Evolutionary conservation across 257 asterid species (phyloP), one percentile per base, ranked within the genome.

Genomic region (Rubia yunnanensis): DNA sequence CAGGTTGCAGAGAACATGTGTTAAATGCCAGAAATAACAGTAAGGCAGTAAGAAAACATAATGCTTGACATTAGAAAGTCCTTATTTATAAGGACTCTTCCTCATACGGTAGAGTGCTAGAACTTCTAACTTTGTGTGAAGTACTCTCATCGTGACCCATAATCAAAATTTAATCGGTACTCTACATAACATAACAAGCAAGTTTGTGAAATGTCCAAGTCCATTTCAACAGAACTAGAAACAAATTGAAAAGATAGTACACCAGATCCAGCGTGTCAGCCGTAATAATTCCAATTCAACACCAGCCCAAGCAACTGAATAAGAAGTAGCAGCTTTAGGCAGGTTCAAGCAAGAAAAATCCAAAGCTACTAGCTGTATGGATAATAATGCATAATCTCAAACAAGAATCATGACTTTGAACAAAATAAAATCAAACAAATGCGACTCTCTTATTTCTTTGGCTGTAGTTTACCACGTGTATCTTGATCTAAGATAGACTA

Each of bases 1-100:
- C 75, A 81, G 26, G 53, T 7, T 60, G 60, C 60, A 78, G 23
- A 50, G 46, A 35, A 59, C 44, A 54, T 20, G 67, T 41, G 79
- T 57, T 61, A 57, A 63, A 38, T 57, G 55, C 38, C 2, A 34
- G 27, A 36, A 6, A n/a, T n/a, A n/a, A n/a, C n/a, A 58, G 44
- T 30, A 49, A 15, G 18, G 30, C 18, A 10, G 2, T 23, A 1
- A 31, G 15, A 35, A n/a, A 60, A 7, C 4, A 20, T 23, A 32
- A 55, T 13, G 7, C 23, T 48, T 7, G 31, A 10, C 8, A 22
- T 22, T 18, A 10, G 5, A 9, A 22, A 32, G 10, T 34, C 64
- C 31, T 60, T 4, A 61, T 20, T 36, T 36, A 3, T 7, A 20
- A 34, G 20, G 3, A 20, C 27, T 32, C 11, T 35, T 6, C 5